Evolutionary conservation across 495 filamentous ascomycete genomes (phyloP), one percentile per base, ranked within the genome.

Genomic region (Tuber melanosporum): DNA sequence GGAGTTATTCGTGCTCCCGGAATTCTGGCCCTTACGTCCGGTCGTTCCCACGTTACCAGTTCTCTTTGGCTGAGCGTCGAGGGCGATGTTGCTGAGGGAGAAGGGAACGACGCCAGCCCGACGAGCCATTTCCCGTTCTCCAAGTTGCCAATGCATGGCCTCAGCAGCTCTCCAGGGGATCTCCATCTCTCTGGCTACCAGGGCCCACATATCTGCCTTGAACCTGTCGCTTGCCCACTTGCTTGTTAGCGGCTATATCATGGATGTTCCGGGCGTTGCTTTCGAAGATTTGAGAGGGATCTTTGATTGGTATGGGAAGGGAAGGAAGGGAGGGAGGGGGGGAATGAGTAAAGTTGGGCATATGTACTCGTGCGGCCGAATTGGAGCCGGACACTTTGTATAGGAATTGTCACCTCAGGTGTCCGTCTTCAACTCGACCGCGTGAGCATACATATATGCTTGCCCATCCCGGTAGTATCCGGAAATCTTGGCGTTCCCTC

Each of bases 81-180:
- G 85, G 41, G 88, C 86, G 71, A 88, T 85, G 72, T 86, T 89
- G 47, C 91, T 91, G 62, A 92, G 86, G 43, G 91, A 89, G 83
- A 95, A 96, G 4, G 92, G 93, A 57, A 92, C 89, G 46, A 92
- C 91, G 26, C 93, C 93, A n/a, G 93, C 93, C 75, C 93, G 91
- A 74, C 91, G 88, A 46, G 93, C 93, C 92, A 99, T 98, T 76
- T 98, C 95, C 79, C 89, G 86, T 84, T 97, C 94, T 73, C 95
- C 95, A 32, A 99, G 85, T 82, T 96, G 92, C 95, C 95, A 99
- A 85, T 99, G 95, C 94, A 97, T 97, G 22, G 92, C 93, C 85
- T 99, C 95, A 45, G 92, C 95, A 10, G 95, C 92, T 73, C 95
- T 90, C 94, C 95, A 99, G 42, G 95, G 95, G 79, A 98, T 91